A percentile compares a stretch with the other conserved stretches of the same genome.
These are phyloP conservation scores for Geranium brycei DNA, from an alignment of 345 rosid genomes.

Conservation along the genomic window DNA sequence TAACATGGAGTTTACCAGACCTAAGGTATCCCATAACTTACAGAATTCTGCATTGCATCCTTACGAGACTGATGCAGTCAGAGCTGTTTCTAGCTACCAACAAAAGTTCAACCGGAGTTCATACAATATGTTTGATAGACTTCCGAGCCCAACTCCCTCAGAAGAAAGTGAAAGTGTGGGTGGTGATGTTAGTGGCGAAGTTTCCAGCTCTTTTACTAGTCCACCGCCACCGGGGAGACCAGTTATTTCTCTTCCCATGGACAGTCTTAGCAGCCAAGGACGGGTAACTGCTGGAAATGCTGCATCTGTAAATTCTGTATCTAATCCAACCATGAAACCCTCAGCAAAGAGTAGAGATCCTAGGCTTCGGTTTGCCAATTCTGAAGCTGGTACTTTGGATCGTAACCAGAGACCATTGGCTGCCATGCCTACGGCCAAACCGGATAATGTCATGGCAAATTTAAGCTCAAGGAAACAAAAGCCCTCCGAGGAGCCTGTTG, in stretches of 20 bases:
- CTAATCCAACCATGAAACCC: slow-evolving; percentile 33
- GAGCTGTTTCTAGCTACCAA: slow-evolving; percentile 70
- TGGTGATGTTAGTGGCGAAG: slow-evolving; percentile 54
- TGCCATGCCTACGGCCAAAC: slow-evolving; percentile 21
- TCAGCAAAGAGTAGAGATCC: slow-evolving; percentile 82
- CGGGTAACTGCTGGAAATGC: slow-evolving; percentile 16
- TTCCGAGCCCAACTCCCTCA: slow-evolving; percentile 97
- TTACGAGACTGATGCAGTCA: slow-evolving; percentile 65
- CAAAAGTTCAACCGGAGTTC: slow-evolving; percentile 49
- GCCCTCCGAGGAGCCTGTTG: slow-evolving; percentile 30
- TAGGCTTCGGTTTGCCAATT: slow-evolving; percentile 54
- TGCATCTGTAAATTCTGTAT: slow-evolving; percentile 17
- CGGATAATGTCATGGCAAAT: slow-evolving; percentile 27
- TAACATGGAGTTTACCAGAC: slow-evolving; percentile 20
- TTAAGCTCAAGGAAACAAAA: slow-evolving; percentile 53
- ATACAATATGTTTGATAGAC: slow-evolving; percentile 31
- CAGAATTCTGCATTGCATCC: slow-evolving; percentile 36
- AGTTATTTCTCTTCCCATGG: slow-evolving; percentile 12
- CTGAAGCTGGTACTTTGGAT: slow-evolving; percentile 33
- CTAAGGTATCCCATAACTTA: slow-evolving; percentile 20
- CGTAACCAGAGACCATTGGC: slow-evolving; percentile 17
- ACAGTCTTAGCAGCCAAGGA: slow-evolving; percentile 16
- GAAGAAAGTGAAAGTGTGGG: slow-evolving; percentile 49
- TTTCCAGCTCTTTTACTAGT: slow-evolving; percentile 37
- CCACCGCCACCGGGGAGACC: slow-evolving; percentile 17